Evolutionary conservation across 768 basidiomycete genomes (phyloP).

Genomic region (Rhizopogon vesiculosus): DNA sequence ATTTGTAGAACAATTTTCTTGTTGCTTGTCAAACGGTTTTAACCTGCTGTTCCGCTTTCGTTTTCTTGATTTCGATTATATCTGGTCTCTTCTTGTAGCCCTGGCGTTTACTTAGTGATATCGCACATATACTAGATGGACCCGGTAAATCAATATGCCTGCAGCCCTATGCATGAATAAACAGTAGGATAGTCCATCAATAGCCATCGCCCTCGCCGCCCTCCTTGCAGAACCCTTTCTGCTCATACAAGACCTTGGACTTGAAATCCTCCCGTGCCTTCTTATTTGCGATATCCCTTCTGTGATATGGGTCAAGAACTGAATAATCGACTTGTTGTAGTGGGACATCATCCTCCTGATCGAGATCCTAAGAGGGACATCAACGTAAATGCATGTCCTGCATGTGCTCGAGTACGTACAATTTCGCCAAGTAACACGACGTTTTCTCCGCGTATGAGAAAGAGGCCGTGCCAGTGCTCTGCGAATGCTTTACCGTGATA

Average conservation of each 20-base stretch:
- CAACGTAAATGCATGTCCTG: not conserved
- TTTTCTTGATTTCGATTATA: conserved; percentile 5
- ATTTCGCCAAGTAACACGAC: conserved; percentile 97
- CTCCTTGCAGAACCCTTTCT: conserved; percentile 91
- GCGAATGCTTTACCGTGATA: conserved; percentile 86
- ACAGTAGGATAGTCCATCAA: conserved; percentile 28
- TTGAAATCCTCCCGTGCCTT: conserved; percentile 81
- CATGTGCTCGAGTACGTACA: conserved; percentile 44
- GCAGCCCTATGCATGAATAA: conserved; percentile 8
- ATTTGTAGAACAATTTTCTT: conserved; percentile 21
- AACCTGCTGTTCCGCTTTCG: conserved; percentile 8
- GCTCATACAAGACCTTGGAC: conserved; percentile 75
- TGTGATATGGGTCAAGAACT: conserved; percentile 66
- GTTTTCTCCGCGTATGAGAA: conserved; percentile 96
- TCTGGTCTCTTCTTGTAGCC: conserved; percentile 12
- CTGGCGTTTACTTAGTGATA: conserved; percentile 4
- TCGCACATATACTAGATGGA: conserved; percentile 1
- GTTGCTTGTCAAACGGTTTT: conserved; percentile 8
- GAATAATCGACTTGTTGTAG: conserved; percentile 71
- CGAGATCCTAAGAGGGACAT: conserved; percentile 64
- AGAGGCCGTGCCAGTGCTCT: conserved; percentile 84
- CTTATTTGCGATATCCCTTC: conserved; percentile 66
- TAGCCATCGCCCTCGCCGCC: conserved; percentile 97
- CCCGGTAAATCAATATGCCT: conserved; percentile 1
- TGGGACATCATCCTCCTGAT: conserved; percentile 85